These are phyloP conservation scores for Claviceps pazoutovae DNA, from an alignment of 2,329 filamentous ascomycete genomes.

Conservation along the genomic window DNA sequence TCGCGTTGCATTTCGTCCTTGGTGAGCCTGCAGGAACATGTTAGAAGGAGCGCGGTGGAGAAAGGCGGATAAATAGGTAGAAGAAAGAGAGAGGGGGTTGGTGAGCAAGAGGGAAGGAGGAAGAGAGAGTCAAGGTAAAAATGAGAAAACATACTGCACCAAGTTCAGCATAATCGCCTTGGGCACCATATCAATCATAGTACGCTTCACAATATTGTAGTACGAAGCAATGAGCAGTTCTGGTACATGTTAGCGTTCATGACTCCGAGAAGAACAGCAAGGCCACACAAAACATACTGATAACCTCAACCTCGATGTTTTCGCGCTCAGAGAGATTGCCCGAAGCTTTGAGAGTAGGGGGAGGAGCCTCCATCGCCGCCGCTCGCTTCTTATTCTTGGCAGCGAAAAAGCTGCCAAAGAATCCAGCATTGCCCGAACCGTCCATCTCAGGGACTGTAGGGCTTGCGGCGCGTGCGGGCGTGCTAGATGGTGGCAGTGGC, in stretches of 20 bases:
- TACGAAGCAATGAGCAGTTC: slow-evolving; percentile 93
- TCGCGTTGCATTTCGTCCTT: slow-evolving; percentile 99
- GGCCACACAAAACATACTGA: slow-evolving; percentile 50
- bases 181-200: slow-evolving; percentile 99
- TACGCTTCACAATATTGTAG: slow-evolving; percentile 94
- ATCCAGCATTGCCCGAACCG: slow-evolving; percentile 51
- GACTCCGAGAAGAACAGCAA: not conserved
- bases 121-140: too few relatives aligned
- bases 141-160: slow-evolving; percentile 59
- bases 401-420: slow-evolving; percentile 97
- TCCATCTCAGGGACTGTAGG: slow-evolving; percentile 48
- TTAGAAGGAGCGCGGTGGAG: not conserved
- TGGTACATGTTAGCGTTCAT: slow-evolving; percentile 19
- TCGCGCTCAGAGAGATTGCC: slow-evolving; percentile 90
- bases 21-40: slow-evolving; percentile 48
- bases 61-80: not conserved
- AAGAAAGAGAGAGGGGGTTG: not conserved
- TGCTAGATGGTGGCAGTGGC: slow-evolving; percentile 54
- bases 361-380: slow-evolving; percentile 96
- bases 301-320: slow-evolving; percentile 91
- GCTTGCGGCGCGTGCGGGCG: slow-evolving; percentile 60
- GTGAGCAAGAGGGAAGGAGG: too few relatives aligned
- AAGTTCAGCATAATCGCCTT: slow-evolving; percentile 98
- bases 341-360: slow-evolving; percentile 83
- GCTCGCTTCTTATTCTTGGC: slow-evolving; percentile 99